Base-by-base conservation (phyloP, 2,329 filamentous ascomycete genomes). In the Sporothrix brasiliensis region DNA sequence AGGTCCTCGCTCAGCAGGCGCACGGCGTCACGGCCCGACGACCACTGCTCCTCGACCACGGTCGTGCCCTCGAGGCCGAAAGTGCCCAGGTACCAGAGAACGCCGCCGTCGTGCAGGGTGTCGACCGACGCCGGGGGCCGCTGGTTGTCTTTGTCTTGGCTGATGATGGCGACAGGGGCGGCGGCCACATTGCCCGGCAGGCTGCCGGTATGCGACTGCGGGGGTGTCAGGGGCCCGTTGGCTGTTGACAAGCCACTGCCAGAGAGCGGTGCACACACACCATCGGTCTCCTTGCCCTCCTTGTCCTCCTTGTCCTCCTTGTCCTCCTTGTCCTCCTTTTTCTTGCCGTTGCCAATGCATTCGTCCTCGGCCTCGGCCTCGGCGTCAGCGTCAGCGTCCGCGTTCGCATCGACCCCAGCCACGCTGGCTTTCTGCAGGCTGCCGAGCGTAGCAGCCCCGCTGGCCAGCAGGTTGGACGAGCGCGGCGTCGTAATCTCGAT, bases 11-110 rank as follows among this genome's bases (percentile, higher is more conserved):
- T 96, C 79, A 94, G 89, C 75, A 82, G 83, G 39, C 86, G 82
- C 49, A 84, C 80, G 0, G 91, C 88, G 69, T 94, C 91, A 47
- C 89, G 86, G 1, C 90, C 92, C 0, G 87, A 21, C 30, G 34
- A 63, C 84, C 89, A 92, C 68, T 88, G 85, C 79, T 94, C 91
- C 74, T 91, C 90, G 69, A 92, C 84, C 11, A 94, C 87, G 0
- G 91, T 94, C 0, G 93, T 97, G 70, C 93, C 94, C 68, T 88
- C 69, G 1, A 92, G 91, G 67, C 95, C 88, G 77, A 96, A 96
- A 10, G 88, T 86, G 76, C 92, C 87, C 71, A 97, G 86, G 79
- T 97, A 97, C 93, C 93, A 97, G 9, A 92, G 88, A 14, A 97
- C 84, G 47, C 94, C 94, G 71, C 94, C 94, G 65, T 90, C 85